These are phyloP conservation scores for Diaporthe caulivora DNA, from an alignment of 2,329 filamentous ascomycete genomes.

Conservation along the genomic window DNA sequence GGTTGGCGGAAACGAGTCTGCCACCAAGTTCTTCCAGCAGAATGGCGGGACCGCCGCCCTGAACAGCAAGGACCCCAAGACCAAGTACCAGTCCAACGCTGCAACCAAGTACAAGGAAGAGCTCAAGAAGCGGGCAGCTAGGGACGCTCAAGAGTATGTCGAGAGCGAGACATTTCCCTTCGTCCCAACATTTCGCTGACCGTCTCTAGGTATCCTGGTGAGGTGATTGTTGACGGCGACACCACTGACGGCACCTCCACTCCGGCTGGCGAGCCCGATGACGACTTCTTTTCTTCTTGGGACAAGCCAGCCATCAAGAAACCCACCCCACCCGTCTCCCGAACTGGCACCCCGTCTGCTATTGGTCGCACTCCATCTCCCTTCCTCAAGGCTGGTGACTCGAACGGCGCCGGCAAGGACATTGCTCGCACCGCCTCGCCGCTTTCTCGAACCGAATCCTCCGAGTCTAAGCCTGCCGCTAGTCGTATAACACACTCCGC, in stretches of 20 bases:
- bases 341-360: constrained; percentile 86
- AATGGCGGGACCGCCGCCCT: constrained; percentile 95
- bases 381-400: constrained; percentile 80
- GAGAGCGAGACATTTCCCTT: constrained; percentile 18
- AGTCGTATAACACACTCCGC: constrained; percentile 82
- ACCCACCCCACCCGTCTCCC: constrained; percentile 91
- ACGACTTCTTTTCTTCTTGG: constrained; percentile 99
- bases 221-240: constrained; percentile 85
- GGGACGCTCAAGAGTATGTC: constrained; percentile 86
- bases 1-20: constrained; percentile 97
- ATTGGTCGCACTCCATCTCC: constrained; percentile 88
- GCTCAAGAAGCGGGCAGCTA: constrained; percentile 84
- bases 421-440: constrained; percentile 86
- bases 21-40: constrained; percentile 97
- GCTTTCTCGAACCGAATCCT: constrained; percentile 72
- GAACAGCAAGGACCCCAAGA: constrained; percentile 95
- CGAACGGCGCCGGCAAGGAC: constrained; percentile 78
- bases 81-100: constrained; percentile 94
- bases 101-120: constrained; percentile 99
- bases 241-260: constrained; percentile 76
- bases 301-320: constrained; percentile 98
- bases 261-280: constrained; percentile 83
- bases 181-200: constrained; percentile 40
- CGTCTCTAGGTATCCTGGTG: constrained; percentile 77
- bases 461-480: constrained; percentile 66